Base-by-base conservation (phyloP, 2,329 filamentous ascomycete species). In the Plenodomus lindquistii region DNA sequence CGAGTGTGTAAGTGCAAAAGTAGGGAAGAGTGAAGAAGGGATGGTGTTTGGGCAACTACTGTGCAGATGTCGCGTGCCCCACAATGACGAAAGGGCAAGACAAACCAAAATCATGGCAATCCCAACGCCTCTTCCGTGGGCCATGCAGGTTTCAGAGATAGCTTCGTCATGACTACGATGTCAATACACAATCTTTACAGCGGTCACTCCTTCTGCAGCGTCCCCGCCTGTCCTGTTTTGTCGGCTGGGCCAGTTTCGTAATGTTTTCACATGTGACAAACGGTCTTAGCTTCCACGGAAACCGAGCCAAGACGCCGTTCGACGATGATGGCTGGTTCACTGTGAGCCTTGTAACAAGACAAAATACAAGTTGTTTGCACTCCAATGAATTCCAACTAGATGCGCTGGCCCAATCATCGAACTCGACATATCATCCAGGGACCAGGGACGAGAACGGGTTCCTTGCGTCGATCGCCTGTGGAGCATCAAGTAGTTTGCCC, bases 41-140 rank as follows among this genome's bases (percentile, higher is more conserved):
- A 20, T 37, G 27, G 20, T 48, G 40, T 47, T 42, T 51, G 44
- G 37, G 31, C 40, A 37, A 40, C n/a, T n/a, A n/a, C n/a, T n/a
- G 43, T 36, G 44, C 43, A 38, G 42, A 35, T 58, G 55, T 59
- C 55, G 55, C 57, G 55, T 59, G 55, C 55, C 43, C 55, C 46
- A 20, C 19, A 27, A 48, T 46, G 44, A 48, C 49, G 46, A 16
- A n/a, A 35, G 16, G 18, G 29, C 37, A 11, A 35, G 36, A 46
- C 44, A 43, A 41, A 37, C 44, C n/a, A n/a, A 44, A 40, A 42
- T 40, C 38, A 51, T 38, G 46, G 34, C 40, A 22, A 44, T 37
- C 40, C 44, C 50, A 46, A 34, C 39, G 21, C 41, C 11, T 36
- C 40, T 42, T n/a, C n/a, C n/a, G n/a, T n/a, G 38, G 41, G 35